A percentile compares a stretch with the other conserved stretches of the same genome.
phyloP scores from a whole-genome alignment of 2,329 filamentous ascomycete species.

The Penicillium sp. region DNA sequence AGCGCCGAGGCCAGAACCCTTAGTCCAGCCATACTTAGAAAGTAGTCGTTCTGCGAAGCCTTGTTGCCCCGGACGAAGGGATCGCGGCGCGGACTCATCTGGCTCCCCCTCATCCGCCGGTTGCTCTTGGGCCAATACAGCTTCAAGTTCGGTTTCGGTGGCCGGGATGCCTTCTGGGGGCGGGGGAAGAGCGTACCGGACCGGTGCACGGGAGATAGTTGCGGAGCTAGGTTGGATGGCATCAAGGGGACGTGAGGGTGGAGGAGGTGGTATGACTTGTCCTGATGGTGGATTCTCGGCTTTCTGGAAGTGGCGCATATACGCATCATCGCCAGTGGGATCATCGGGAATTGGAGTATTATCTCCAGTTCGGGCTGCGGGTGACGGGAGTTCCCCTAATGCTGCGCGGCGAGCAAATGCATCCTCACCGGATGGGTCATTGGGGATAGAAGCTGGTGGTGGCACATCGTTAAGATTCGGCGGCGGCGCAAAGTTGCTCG shows the following conservation, averaged over 20 bases:
- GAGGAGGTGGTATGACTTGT: slow-evolving; percentile 25
- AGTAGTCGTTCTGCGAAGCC: slow-evolving; percentile 86
- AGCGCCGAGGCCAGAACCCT: slow-evolving; percentile 83
- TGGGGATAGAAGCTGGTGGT: slow-evolving; percentile 44
- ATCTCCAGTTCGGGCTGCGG: slow-evolving; percentile 31
- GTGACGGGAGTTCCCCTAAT: slow-evolving; percentile 46
- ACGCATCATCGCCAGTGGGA: slow-evolving; percentile 25
- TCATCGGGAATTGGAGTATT: slow-evolving; percentile 28
- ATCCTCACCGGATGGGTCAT: slow-evolving; percentile 66
- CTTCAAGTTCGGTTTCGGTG: slow-evolving; percentile 52
- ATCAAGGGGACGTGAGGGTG: slow-evolving; percentile 37
- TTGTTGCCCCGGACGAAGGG: slow-evolving; percentile 71
- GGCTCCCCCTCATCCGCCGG: slow-evolving; percentile 34
- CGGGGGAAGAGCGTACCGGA: slow-evolving; percentile 64
- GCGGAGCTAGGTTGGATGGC: slow-evolving; percentile 43
- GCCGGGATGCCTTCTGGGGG: slow-evolving; percentile 52
- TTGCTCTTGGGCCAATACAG: slow-evolving; percentile 41
- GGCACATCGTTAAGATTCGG: slow-evolving; percentile 39
- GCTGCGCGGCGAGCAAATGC: slow-evolving; percentile 63
- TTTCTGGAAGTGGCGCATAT: slow-evolving; percentile 25
- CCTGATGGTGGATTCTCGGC: slow-evolving; percentile 18
- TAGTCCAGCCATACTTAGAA: slow-evolving; percentile 89
- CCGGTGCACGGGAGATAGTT: slow-evolving; percentile 73
- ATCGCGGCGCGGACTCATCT: slow-evolving; percentile 47
- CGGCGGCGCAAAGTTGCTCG: slow-evolving; percentile 53